Evolutionary conservation across 1,284 basidiomycete species (phyloP).

Genomic region (Porogramme epimiltina): DNA sequence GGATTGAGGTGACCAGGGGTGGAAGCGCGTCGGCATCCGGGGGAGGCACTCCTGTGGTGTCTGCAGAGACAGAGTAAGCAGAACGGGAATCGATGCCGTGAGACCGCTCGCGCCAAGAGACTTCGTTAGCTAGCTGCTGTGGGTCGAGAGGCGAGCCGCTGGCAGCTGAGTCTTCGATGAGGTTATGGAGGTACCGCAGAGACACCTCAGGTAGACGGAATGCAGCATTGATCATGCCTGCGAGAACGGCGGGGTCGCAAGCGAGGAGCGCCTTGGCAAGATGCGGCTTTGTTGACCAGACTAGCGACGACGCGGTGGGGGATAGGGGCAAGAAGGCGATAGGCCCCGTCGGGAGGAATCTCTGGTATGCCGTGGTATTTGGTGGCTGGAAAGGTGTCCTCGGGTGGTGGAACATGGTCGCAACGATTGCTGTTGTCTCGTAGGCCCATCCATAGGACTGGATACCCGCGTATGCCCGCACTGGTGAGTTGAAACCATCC

Average conservation of each 20-base stretch:
- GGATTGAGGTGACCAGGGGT: slow-evolving; percentile 74
- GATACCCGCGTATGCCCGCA: slow-evolving; percentile 86
- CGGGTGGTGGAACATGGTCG: slow-evolving; percentile 77
- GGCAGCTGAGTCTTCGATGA: slow-evolving; percentile 57
- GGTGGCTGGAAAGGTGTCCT: slow-evolving; percentile 57
- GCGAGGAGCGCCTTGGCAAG: slow-evolving; percentile 77
- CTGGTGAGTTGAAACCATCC: slow-evolving; percentile 95
- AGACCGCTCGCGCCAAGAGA: slow-evolving; percentile 68
- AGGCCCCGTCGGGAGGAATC: slow-evolving; percentile 95
- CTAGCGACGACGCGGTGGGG: slow-evolving; percentile 80
- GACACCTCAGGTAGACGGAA: slow-evolving; percentile 86
- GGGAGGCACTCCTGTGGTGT: slow-evolving; percentile 57
- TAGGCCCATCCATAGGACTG: slow-evolving; percentile 93
- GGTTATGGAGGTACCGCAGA: slow-evolving; percentile 67
- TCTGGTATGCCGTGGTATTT: slow-evolving; percentile 89
- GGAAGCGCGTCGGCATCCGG: slow-evolving; percentile 69
- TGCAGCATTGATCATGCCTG: slow-evolving; percentile 86
- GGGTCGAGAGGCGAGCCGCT: slow-evolving; percentile 45
- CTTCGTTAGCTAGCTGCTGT: slow-evolving; percentile 55
- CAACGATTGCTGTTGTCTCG: slow-evolving; percentile 89
- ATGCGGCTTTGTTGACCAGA: slow-evolving; percentile 90
- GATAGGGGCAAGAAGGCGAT: slow-evolving; percentile 93
- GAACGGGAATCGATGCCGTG: slow-evolving; percentile 65
- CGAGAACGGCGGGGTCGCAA: slow-evolving; percentile 67
- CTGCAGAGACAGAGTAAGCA: slow-evolving; percentile 54